Conservation (phyloP, 176 grass and related monocot species). For the Paspalum notatum region DNA sequence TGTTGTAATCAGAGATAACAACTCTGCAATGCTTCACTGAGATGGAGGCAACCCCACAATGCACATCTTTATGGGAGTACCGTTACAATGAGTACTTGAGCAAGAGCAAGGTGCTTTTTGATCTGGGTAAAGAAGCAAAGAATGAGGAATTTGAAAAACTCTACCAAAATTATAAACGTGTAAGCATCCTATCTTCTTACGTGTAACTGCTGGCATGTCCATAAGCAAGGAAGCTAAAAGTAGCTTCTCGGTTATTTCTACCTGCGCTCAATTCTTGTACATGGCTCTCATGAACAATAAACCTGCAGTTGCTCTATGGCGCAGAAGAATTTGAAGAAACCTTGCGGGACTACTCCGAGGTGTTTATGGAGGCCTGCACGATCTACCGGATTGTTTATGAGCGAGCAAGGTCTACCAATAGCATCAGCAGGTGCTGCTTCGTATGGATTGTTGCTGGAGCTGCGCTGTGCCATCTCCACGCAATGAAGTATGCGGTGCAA, state of each 20-base stretch:
- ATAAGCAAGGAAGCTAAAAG: not conserved
- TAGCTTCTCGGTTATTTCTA: no score
- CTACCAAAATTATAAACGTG: slow-evolving; percentile 62
- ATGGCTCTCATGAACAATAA: no score
- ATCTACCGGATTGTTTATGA: slow-evolving; percentile 58
- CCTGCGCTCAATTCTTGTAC: no score
- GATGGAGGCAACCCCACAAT: not conserved
- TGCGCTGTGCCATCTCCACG: slow-evolving; percentile 11
- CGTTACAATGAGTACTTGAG: slow-evolving; percentile 42
- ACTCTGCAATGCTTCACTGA: slow-evolving; percentile 45
- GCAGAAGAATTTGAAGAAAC: slow-evolving; percentile 50
- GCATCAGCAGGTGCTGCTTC: not conserved
- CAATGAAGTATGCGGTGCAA: not conserved
- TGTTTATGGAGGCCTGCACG: slow-evolving; percentile 48
- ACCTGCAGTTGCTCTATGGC: slow-evolving; percentile 57
- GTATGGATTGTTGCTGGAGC: not conserved
- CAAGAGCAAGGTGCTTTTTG: slow-evolving; percentile 20
- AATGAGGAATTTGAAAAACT: slow-evolving; percentile 34
- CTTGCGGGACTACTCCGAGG: not conserved
- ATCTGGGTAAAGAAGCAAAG: slow-evolving; percentile 29
- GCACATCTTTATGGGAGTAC: slow-evolving; percentile 13
- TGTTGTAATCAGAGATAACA: slow-evolving; percentile 45
- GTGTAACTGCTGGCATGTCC: not conserved
- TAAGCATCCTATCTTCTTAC: slow-evolving; percentile 21
- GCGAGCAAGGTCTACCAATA: not conserved